These are phyloP conservation scores for Apostasia shenzhenica DNA, from an alignment of 106 monocot genomes.

Conservation along the genomic window DNA sequence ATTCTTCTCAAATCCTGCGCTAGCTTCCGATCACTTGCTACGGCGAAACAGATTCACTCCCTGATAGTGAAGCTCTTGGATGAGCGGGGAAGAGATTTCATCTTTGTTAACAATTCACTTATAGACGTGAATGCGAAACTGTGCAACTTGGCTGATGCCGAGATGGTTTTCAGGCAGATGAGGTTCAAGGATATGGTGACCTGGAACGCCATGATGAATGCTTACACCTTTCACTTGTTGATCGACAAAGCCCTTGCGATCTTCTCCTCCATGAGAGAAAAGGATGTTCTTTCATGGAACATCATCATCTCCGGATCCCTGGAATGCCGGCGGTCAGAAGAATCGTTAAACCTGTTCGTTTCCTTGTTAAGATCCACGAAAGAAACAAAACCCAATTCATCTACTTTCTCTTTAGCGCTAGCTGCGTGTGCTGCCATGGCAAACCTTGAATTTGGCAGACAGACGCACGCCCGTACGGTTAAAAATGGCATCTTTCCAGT, in stretches of 20 bases:
- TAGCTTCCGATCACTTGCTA: conserved; percentile 3
- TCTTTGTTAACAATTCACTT: conserved; percentile 29
- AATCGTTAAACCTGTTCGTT: conserved; percentile 24
- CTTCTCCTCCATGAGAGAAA: conserved; percentile 20
- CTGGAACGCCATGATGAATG: conserved; percentile 47
- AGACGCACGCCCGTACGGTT: conserved; percentile 18
- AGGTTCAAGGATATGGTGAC: conserved; percentile 32
- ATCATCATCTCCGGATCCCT: conserved; percentile 30
- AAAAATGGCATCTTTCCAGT: conserved; percentile 22
- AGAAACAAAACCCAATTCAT: conserved; percentile 21
- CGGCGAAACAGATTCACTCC: conserved; percentile 22
- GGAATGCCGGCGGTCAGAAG: conserved; percentile 23
- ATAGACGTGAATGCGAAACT: conserved; percentile 41
- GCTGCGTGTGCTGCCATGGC: conserved; percentile 19
- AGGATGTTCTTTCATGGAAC: conserved; percentile 42
- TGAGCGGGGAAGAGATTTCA: not conserved
- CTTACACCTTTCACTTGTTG: conserved; percentile 21
- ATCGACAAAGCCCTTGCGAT: conserved; percentile 28
- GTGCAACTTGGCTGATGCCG: conserved; percentile 28
- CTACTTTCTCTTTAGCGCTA: conserved; percentile 25
- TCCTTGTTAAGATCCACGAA: conserved; percentile 9
- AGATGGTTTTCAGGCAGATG: conserved; percentile 26
- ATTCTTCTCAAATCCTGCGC: conserved; percentile 27
- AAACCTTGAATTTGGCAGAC: conserved; percentile 18
- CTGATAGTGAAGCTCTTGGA: conserved; percentile 28